Evolutionary conservation across 176 grass and related monocot genomes (phyloP), one percentile per base, ranked within the genome.

Genomic region (Bromus sterilis): DNA sequence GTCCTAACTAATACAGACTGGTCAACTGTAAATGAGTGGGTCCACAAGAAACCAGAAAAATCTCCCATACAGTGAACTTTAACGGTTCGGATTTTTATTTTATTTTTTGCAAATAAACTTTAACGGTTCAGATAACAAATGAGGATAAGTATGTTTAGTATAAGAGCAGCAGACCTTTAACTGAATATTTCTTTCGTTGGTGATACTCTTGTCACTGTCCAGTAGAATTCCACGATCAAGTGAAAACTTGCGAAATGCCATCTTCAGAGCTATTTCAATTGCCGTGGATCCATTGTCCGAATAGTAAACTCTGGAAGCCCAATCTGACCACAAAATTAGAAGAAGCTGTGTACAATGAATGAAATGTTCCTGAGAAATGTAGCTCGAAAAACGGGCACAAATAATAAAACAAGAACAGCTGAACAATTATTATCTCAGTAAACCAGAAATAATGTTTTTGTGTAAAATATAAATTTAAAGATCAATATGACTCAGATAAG

Each of bases 211-310:
- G 71, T 85, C 76, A 75, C 43, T 78, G 66, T 78, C 80, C n/a
- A 66, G 6, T 78, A 83, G 24, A 68, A 92, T 86, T 67, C 75
- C 70, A 67, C 89, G 90, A 78, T 94, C 95, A 55, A 83, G 68
- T 58, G 55, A 58, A 88, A 89, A 98, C 89, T 98, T 98, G 66
- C 90, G 95, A 71, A 98, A 98, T 81, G 95, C 95, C 95, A 98
- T 94, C 89, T 98, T 98, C 18, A 98, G 67, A n/a, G 95, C 95
- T 89, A 98, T 91, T 94, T 98, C 95, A 89, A 98, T 88, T 84
- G 95, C 90, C 31, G 95, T 98, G 16, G 95, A 98, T 83, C 95
- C 95, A 89, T 94, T 94, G 72, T 98, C 95, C 11, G 92, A 98
- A 89, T 86, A 98, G 88, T 85, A 94, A 83, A 91, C 82, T 87